Conservation (phyloP, 345 rosid genomes). For the Bretschneidera sinensis region DNA sequence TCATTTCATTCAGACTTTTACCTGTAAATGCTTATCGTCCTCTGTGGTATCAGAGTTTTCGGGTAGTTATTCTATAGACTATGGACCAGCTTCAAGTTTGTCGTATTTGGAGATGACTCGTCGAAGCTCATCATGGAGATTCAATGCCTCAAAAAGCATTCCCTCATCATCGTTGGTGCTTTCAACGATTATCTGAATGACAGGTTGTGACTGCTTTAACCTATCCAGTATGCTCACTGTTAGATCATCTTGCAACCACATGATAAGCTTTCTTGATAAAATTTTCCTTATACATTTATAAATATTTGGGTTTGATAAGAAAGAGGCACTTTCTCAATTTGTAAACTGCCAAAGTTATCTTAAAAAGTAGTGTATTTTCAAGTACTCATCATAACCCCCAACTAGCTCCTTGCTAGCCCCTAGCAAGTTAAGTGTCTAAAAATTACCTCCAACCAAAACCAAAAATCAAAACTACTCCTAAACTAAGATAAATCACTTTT, state of each 20-base stretch:
- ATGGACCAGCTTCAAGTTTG: conserved; percentile 29
- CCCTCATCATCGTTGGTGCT: conserved; percentile 66
- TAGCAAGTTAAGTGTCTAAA: too few species aligned
- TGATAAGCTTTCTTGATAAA: neutral
- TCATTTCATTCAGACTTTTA: conserved; percentile 8
- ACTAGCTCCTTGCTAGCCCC: too few species aligned
- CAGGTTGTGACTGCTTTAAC: conserved; percentile 65
- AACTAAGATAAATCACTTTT: too few species aligned
- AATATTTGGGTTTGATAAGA: neutral
- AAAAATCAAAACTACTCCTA: too few species aligned
- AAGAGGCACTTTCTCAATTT: neutral
- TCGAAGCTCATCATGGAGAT: conserved; percentile 67
- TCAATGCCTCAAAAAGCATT: conserved; percentile 74
- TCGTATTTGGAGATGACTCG: conserved; percentile 45
- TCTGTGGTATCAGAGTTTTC: conserved; percentile 12
- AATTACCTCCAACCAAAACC: too few species aligned
- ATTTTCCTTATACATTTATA: neutral
- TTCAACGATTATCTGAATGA: conserved; percentile 66
- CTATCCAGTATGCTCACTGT: conserved; percentile 62
- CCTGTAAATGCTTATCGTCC: neutral
- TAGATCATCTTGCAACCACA: conserved; percentile 59
- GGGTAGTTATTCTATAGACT: conserved; percentile 15
- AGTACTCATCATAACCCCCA: too few species aligned
- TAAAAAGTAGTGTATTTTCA: too few species aligned
- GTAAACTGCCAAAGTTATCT: neutral